Percentiles rank a stretch among this genome's conserved stretches.
Evolutionary conservation across 2,329 filamentous ascomycete species (phyloP).

Genomic region (Phaeosphaeria sp.): DNA sequence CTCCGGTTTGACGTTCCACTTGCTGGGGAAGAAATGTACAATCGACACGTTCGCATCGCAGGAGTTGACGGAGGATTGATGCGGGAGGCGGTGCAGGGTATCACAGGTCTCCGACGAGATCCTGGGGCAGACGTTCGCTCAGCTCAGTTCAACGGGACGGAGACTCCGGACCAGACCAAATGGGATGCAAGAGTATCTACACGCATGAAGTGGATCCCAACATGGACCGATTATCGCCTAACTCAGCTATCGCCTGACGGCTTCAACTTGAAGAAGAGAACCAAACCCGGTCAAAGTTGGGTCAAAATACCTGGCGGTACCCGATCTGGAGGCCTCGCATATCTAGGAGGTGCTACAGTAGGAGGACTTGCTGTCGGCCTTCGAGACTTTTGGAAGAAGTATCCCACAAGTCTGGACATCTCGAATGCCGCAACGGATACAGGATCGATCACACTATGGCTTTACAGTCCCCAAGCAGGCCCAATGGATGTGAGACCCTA

Average conservation of each 20-base stretch:
- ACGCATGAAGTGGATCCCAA: conserved; percentile 62
- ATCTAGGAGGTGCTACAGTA: conserved; percentile 62
- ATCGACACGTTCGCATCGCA: conserved; percentile 65
- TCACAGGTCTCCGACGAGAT: conserved; percentile 65
- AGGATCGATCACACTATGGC: conserved; percentile 64
- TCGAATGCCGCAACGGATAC: conserved; percentile 56
- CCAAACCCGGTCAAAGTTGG: conserved; percentile 64
- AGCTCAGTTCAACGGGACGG: conserved; percentile 59
- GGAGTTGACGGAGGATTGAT: conserved; percentile 63
- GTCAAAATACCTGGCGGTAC: conserved; percentile 64
- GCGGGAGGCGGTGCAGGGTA: conserved; percentile 64
- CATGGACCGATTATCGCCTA: conserved; percentile 65
- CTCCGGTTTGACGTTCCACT: conserved; percentile 64
- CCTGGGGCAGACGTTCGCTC: conserved; percentile 58
- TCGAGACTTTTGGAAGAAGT: conserved; percentile 69
- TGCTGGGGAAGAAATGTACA: conserved; percentile 59
- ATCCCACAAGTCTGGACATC: conserved; percentile 65
- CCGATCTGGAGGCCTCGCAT: conserved; percentile 63
- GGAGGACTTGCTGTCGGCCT: conserved; percentile 67
- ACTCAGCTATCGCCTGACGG: conserved; percentile 66
- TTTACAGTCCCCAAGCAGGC: conserved; percentile 64
- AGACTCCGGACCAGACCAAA: conserved; percentile 51
- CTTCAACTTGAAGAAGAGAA: conserved; percentile 66
- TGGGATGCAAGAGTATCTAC: conserved; percentile 57
- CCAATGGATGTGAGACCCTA: conserved; percentile 65